Base-by-base conservation (phyloP, 345 rosid genomes). In the Crucihimalaya himalaica region DNA sequence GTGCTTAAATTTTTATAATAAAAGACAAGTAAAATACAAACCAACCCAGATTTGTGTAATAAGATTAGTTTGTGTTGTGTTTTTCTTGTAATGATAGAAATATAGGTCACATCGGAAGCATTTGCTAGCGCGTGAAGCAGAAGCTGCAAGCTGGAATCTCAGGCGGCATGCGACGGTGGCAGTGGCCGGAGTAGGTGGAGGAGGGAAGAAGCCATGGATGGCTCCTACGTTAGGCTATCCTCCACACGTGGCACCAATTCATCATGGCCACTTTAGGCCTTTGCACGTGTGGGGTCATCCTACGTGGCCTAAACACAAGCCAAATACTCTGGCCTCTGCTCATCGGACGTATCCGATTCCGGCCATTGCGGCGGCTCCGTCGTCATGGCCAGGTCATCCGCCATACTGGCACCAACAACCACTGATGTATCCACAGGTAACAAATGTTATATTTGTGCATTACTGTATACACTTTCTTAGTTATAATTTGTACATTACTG, bases 261-360 rank as follows among this genome's bases (percentile, higher is more conserved):
- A 71, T 25, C 80, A 82, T 40, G 75, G 71, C 51, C 86, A 77
- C 59, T 88, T 85, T 50, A 81, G 92, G 84, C 97, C 96, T 5
- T 80, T 90, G 63, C 91, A 90, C 46, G 99, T 92, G 0, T 95
- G 97, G 97, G 99, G 99, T 39, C 97, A 95, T 77, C 99, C 99
- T 13, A 72, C 81, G 13, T 89, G 99, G 97, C 96, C 99, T 37
- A 89, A 87, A 77, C 92, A 83, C 55, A 68, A 81, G 34, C 18
- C 82, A 15, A 28, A 75, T 12, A 86, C 47, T 74, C 68, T 79
- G 1, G 81, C 78, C 2, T 28, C 85, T 0, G 82, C 86, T 12
- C 79, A 82, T 15, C 86, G 74, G 4, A 81, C 80, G 5, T 62
- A 61, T 18, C 73, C 69, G 5, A 4, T 66, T 27, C 78, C 70